A percentile compares a stretch with the other conserved stretches of the same genome.
Evolutionary conservation across 2,329 filamentous ascomycete species (phyloP).

Genomic region (Pseudogymnoascus sp.): DNA sequence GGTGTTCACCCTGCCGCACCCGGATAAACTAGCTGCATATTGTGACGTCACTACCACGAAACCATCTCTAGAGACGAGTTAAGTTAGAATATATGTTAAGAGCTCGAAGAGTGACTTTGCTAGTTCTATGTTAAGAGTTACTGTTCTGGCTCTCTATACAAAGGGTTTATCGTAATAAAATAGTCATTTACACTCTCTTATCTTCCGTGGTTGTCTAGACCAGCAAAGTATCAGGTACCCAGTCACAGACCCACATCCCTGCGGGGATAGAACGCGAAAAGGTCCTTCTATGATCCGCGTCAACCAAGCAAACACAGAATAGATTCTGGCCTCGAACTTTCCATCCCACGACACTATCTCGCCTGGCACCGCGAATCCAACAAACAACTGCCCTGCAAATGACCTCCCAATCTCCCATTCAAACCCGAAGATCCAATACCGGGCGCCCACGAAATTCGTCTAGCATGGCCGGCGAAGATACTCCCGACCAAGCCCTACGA

Average conservation of each 20-base stretch:
- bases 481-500: not conserved
- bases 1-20: not conserved
- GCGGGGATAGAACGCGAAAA: not conserved
- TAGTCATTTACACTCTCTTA: not conserved
- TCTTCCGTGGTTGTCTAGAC: not conserved
- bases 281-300: not conserved
- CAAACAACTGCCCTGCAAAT: not conserved
- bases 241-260: not conserved
- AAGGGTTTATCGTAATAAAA: not conserved
- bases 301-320: not conserved
- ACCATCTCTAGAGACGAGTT: not conserved
- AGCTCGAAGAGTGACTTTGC: too few species aligned
- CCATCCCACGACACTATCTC: not conserved
- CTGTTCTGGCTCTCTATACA: not conserved
- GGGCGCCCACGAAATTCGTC: slow-evolving; percentile 2
- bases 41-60: not conserved
- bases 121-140: too few species aligned
- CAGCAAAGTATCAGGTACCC: not conserved
- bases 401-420: not conserved
- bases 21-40: not conserved
- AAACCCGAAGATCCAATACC: slow-evolving; percentile 2
- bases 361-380: not conserved
- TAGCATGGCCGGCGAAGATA: not conserved
- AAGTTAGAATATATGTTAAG: too few species aligned
- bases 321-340: not conserved